phyloP scores from a whole-genome alignment of 2,329 filamentous ascomycete species.

The Fusarium metavorans region DNA sequence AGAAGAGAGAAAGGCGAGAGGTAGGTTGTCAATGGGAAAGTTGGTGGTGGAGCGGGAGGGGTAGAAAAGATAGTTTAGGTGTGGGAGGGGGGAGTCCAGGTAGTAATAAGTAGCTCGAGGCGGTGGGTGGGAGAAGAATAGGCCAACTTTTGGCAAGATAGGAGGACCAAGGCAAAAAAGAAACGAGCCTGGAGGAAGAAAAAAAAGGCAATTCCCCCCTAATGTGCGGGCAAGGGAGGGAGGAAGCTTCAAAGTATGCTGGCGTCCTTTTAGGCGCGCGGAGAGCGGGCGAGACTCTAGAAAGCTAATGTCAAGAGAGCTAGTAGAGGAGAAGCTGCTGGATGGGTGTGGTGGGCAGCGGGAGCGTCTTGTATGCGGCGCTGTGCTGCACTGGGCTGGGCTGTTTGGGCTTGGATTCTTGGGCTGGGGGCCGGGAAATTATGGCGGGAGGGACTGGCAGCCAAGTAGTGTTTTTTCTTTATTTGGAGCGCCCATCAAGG shows the following conservation, averaged over 20 bases:
- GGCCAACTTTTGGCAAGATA: constrained; percentile 9
- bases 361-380: constrained; percentile 38
- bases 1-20: constrained; percentile 36
- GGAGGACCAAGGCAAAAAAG: constrained; percentile 16
- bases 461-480: constrained; percentile 42
- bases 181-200: neutral
- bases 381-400: constrained; percentile 23
- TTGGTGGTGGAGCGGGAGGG: constrained; percentile 46
- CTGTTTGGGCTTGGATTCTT: constrained; percentile 36
- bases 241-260: constrained; percentile 32
- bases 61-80: constrained; percentile 39
- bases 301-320: constrained; percentile 39
- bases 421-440: constrained; percentile 45
- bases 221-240: constrained; percentile 30
- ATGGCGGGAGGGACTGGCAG: constrained; percentile 41
- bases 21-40: constrained; percentile 42
- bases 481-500: constrained; percentile 33
- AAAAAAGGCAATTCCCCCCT: constrained; percentile 38
- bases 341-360: constrained; percentile 21
- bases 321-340: constrained; percentile 28
- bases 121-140: constrained; percentile 31
- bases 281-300: constrained; percentile 35
- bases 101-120: constrained; percentile 43
- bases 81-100: constrained; percentile 42
- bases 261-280: constrained; percentile 31